Base-by-base conservation (phyloP, 2,329 filamentous ascomycete species). In the Paracoccidioides brasiliensis region DNA sequence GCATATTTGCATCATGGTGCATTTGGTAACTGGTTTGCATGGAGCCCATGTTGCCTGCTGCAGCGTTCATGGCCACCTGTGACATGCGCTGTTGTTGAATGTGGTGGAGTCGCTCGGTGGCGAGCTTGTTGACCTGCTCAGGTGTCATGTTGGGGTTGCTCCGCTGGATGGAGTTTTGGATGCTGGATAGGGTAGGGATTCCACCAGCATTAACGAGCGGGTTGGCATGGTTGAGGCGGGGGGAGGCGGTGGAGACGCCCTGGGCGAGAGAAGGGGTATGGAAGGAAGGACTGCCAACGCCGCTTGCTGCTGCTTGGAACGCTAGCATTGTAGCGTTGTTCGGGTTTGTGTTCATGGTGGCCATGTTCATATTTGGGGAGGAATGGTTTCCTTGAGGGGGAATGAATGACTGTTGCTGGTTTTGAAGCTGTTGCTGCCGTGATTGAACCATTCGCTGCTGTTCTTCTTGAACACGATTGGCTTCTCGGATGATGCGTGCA, bases 401-500 rank as follows among this genome's bases (percentile, higher is more conserved):
- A 22, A 22, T 22, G 57, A 73, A 70, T 54, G 71, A 70, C 55
- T 71, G 67, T 57, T 70, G 71, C 33, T 70, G 72, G 57, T 70
- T 72, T 59, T 67, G 67, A 55, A 67, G 68, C 63, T 69, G 70
- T 54, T 72, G 71, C 52, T 73, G 71, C 33, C 71, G 69, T 52
- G 70, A 70, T 57, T 86, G 82, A 9, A 85, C 78, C 44, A 87
- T 81, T 45, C 81, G 80, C 55, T 83, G 81, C 58, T 73, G 72
- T 38, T 52, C 49, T 58, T 74, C 70, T 64, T 76, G 74, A 37
- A 76, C 64, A 45, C 74, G 71, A 58, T 68, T 74, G 37, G 72
- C 74, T 64, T 77, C 74, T 49, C 74, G 70, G 40, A 75, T 70
- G 32, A 77, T 70, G 8, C 75, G 72, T 40, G 73, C 67, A 58